These are phyloP conservation scores for Curvularia hawaiiensis DNA, from an alignment of 2,329 filamentous ascomycete genomes.

Conservation along the genomic window DNA sequence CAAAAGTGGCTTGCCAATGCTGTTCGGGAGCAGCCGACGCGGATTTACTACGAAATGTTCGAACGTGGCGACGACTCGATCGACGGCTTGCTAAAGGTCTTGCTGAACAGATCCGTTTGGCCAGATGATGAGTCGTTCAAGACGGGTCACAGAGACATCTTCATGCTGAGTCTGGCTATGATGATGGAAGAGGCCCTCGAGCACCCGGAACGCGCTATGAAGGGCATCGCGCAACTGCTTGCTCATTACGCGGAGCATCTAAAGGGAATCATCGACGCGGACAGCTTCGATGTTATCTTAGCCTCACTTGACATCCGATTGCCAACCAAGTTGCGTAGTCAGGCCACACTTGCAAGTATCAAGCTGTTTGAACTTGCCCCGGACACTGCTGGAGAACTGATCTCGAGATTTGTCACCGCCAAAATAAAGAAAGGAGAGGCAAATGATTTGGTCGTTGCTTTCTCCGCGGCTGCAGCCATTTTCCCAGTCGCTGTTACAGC, in stretches of 20 bases:
- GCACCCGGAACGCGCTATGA: conserved; percentile 64
- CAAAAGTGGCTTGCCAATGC: conserved; percentile 48
- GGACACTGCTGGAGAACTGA: conserved; percentile 70
- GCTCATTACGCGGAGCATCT: conserved; percentile 59
- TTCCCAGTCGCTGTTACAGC: conserved; percentile 84
- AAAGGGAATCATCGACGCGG: conserved; percentile 69
- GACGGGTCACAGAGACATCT: conserved; percentile 61
- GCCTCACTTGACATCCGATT: conserved; percentile 84
- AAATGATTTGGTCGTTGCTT: conserved; percentile 88
- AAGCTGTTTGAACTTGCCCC: conserved; percentile 81
- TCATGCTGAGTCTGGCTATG: conserved; percentile 80
- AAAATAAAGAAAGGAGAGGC: conserved; percentile 76
- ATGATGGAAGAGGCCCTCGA: conserved; percentile 91
- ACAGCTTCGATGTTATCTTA: conserved; percentile 85
- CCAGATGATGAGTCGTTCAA: conserved; percentile 51
- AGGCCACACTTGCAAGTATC: conserved; percentile 80
- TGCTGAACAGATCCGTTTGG: conserved; percentile 52
- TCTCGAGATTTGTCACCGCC: conserved; percentile 75
- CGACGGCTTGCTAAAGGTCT: conserved; percentile 49
- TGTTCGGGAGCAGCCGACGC: conserved; percentile 48
- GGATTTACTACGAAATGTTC: conserved; percentile 52
- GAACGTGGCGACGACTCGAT: conserved; percentile 54
- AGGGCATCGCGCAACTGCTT: conserved; percentile 64
- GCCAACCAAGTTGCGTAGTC: conserved; percentile 72
- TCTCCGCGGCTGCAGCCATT: conserved; percentile 86